Evolutionary conservation across 352 stramenopile species (phyloP), one percentile per base, ranked within the genome.

Genomic region (Aphanomyces invadans): DNA sequence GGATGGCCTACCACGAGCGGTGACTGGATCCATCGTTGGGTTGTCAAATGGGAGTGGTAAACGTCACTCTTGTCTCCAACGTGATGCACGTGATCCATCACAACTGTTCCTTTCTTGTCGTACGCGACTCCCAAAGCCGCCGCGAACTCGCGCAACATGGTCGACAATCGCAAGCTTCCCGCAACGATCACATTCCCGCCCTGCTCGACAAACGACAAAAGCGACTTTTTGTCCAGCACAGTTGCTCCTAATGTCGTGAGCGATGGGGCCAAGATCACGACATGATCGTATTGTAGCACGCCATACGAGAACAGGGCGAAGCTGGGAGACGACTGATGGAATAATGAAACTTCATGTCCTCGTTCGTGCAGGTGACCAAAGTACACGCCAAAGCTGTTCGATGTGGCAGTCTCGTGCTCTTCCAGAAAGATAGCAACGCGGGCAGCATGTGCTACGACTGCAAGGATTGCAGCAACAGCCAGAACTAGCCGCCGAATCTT

Each of bases 71-170:
- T 70, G 54, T 87, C 78, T 0, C 59, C 56, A 42, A 91, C 75
- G n/a, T 79, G 72, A 28, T 79, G 81, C 45, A 94, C 78, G 70
- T 97, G 84, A 73, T 97, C 89, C 52, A 96, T 79, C 62, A 97
- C 87, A 28, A 89, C 66, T 62, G 79, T 90, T 51, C 82, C 85
- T 68, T 95, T 94, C 74, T 90, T 88, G 69, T 95, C 83, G 66
- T 90, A 91, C 70, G 94, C 79, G 55, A 97, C 81, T 51, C 89
- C 89, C 70, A 83, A 93, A 56, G 93, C 84, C 53, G 90, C 74
- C 36, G 86, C 83, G 68, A 97, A 91, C 54, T 95, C 76, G 49
- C 88, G 82, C 61, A 94, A 78, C 62, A 89, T 65, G 69, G 91
- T 89, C 26, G 82, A 93, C 5, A 93, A 65, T 59, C 89, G 88